Evolutionary conservation across 495 filamentous ascomycete species (phyloP).

Genomic region (Niebla homalea): DNA sequence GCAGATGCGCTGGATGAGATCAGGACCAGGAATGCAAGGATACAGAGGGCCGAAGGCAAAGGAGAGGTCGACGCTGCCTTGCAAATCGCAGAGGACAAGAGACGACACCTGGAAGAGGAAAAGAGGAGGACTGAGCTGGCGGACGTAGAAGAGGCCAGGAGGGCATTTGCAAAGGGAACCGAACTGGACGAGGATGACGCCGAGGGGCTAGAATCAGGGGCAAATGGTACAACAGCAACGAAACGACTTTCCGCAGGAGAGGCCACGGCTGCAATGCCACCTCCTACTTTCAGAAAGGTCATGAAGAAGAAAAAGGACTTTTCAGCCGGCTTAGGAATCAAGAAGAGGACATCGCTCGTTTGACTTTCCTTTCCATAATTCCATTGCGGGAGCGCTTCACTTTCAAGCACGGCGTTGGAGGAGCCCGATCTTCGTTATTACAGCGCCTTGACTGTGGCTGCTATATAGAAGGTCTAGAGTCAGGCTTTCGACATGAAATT

Average conservation of each 20-base stretch:
- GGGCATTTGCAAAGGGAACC: constrained; percentile 57
- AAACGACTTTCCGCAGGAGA: constrained; percentile 2
- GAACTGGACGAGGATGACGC: constrained; percentile 35
- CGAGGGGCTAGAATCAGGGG: constrained; percentile 14
- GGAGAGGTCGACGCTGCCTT: constrained; percentile 34
- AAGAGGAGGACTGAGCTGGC: constrained; percentile 57
- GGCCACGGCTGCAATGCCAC: constrained; percentile 27
- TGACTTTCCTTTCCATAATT: too few species aligned
- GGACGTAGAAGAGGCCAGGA: constrained; percentile 70
- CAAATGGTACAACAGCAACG: constrained; percentile 1
- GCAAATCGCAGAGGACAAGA: constrained; percentile 25
- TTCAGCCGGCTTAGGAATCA: constrained; percentile 64
- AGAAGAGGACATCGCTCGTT: constrained; percentile 60
- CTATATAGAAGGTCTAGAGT: too few species aligned
- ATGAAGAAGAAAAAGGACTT: constrained; percentile 78
- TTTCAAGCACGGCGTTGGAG: too few species aligned
- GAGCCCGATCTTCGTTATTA: too few species aligned
- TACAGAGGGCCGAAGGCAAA: constrained; percentile 58
- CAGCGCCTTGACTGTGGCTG: too few species aligned
- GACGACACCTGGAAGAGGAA: constrained; percentile 40
- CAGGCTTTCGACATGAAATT: too few species aligned
- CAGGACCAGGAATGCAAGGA: constrained; percentile 72
- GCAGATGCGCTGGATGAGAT: constrained; percentile 96
- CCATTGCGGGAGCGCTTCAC: too few species aligned
- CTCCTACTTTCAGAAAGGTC: constrained; percentile 62